These are phyloP conservation scores for Suillus subaureus DNA, from an alignment of 768 basidiomycete species.

Conservation along the genomic window DNA sequence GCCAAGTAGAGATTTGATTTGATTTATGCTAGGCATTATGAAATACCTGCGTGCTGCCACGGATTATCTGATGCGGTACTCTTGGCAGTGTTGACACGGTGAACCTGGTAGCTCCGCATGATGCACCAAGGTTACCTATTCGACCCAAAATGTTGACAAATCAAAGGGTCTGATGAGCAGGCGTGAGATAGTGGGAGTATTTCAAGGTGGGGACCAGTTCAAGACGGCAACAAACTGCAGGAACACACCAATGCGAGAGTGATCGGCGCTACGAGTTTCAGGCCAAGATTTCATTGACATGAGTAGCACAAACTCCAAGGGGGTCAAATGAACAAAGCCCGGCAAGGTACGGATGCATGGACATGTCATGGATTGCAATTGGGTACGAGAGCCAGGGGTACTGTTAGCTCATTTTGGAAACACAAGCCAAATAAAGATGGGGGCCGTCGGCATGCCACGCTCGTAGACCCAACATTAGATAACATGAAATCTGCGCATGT, in stretches of 20 bases:
- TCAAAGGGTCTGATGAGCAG: conserved; percentile 8
- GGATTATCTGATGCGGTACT: background rate
- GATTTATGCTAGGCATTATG: too few species aligned
- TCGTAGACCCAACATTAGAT: background rate
- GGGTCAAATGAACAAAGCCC: background rate
- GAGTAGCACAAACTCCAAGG: background rate
- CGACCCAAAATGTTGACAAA: background rate
- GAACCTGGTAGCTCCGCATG: background rate
- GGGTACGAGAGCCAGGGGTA: conserved; percentile 5
- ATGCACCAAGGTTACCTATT: background rate
- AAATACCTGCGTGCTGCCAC: background rate
- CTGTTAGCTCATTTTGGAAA: background rate
- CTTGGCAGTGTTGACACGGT: conserved; percentile 1
- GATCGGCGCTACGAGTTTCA: background rate
- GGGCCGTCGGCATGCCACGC: conserved; percentile 2
- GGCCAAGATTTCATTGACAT: background rate
- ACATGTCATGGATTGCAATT: conserved; percentile 4
- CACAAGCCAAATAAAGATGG: background rate
- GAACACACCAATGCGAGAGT: background rate
- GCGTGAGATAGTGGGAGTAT: background rate
- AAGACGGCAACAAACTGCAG: background rate
- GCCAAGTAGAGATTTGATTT: background rate
- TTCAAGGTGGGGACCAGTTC: background rate
- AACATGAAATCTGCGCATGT: background rate
- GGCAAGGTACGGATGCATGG: conserved; percentile 9